Base-by-base conservation (phyloP, 805 yeast species). In the Yamadazyma sp. region DNA sequence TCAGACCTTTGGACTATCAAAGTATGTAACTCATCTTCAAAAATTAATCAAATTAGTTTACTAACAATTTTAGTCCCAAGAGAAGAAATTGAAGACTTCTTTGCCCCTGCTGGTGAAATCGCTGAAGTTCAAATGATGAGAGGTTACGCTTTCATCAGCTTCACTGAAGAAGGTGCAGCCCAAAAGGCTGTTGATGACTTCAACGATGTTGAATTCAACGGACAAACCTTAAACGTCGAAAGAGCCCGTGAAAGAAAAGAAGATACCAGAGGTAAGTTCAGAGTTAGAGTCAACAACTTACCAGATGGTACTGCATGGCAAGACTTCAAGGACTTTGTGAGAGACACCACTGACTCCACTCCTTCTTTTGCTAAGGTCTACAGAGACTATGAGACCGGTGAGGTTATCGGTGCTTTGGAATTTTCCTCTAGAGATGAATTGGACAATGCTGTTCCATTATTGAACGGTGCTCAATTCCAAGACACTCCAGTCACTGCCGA, bases 81-180 rank as follows among this genome's bases (percentile, higher is more conserved):
- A 25, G 78, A 80, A 44, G 85, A 82, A 53, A 64, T 84, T 38
- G 82, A 81, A 63, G 86, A 77, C 42, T 79, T 79, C 56, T 84
- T 84, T 56, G 59, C 78, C 14, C 73, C 78, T 40, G 73, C 72
- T 44, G 95, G 91, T 50, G 75, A 83, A 33, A 65, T 84, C 52
- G 69, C 72, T 45, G 88, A 82, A 54, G 78, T 82, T 37, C 80
- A 80, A 57, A 63, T 84, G 49, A 72, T 82, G 73, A 82, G 84
- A 53, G 96, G 96, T 28, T 85, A 80, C 55, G 97, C 95, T 17
- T 90, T 87, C 59, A 84, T 91, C 43, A 95, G 90, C 60, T 93
- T 79, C 54, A 88, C 79, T 58, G 76, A 73, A 47, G 71, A 77
- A 29, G 81, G 73, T 42, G 70, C 64, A 45, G 80, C 81, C 31